Base-by-base conservation (phyloP, 169 alveolate genomes). In the Haemoproteus tartakovskyi region DNA sequence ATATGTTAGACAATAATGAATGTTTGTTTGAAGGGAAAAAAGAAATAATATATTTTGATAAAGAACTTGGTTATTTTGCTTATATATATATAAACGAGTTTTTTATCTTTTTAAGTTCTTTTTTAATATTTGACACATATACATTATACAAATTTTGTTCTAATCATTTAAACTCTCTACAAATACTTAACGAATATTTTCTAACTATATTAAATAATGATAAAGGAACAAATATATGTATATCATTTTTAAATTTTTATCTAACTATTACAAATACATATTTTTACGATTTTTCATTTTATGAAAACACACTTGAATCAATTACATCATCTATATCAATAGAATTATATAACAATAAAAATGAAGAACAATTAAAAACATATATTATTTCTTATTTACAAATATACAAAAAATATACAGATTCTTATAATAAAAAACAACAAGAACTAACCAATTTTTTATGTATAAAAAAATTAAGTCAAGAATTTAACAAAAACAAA, bases 211-310 rank as follows among this genome's bases (percentile, higher is more conserved):
- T 67, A 36, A 22, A 8, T 0, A 45, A 52, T 54, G 43, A 52
- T 41, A 24, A 67, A 36, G 82, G 82, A 24, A 40, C 14, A 52
- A 40, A 67, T 36, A 19, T 54, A 22, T 54, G 74, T 46, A 40
- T 48, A 6, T 30, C 30, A 29, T 54, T 67, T 40, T 52, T 67
- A 47, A 67, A 67, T 36, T 67, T 67, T 21, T 67, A 67, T 36
- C 37, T 67, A 30, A 54, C 30, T 21, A 41, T 67, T 27, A 40
- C 43, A 4, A 67, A 67, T 46, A 11, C 82, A 0, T 67, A 51
- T 43, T 67, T 67, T 33, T 67, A 54, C 45, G 82, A 67, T 26
- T 67, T 67, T 54, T 67, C 82, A 4, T 46, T 67, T 1, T 67
- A 67, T 54, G 33, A 67, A 52, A 67, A 54, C 21, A 33, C 64